These are phyloP conservation scores for Marasmius tenuissimus DNA, from an alignment of 1,284 basidiomycete species.

Conservation along the genomic window DNA sequence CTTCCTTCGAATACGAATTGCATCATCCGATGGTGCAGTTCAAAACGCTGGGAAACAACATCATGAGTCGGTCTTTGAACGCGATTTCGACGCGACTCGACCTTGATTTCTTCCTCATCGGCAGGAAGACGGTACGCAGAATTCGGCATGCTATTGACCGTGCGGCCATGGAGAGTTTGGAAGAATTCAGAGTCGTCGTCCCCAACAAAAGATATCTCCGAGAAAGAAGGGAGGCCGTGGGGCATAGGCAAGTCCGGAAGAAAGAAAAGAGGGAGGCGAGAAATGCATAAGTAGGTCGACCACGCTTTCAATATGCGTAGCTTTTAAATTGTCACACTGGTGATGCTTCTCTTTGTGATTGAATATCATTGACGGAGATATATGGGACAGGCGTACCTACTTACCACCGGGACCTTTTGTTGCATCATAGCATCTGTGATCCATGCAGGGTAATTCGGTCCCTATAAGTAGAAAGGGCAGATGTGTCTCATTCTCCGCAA, in stretches of 20 bases:
- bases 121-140: slow-evolving; percentile 57
- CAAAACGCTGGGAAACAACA: slow-evolving; percentile 46
- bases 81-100: slow-evolving; percentile 23
- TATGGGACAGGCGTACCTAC: not conserved
- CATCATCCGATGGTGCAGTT: slow-evolving; percentile 59
- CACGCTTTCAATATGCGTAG: not conserved
- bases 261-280: slow-evolving; percentile 7
- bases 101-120: slow-evolving; percentile 61
- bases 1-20: slow-evolving; percentile 63
- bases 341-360: not conserved
- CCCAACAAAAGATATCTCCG: slow-evolving; percentile 29
- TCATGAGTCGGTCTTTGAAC: slow-evolving; percentile 1
- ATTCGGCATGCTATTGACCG: slow-evolving; percentile 47
- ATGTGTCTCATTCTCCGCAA: too few species aligned
- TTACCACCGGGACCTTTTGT: not conserved
- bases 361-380: not conserved
- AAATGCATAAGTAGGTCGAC: slow-evolving; percentile 3
- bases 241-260: not conserved
- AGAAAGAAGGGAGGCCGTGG: not conserved
- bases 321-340: slow-evolving; percentile 1
- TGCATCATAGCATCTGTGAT: too few species aligned
- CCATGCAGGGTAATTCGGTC: not conserved
- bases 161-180: slow-evolving; percentile 43
- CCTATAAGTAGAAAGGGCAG: not conserved
- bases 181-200: slow-evolving; percentile 53